These are phyloP conservation scores for Pisolithus marmoratus DNA, from an alignment of 768 basidiomycete genomes.

Conservation along the genomic window DNA sequence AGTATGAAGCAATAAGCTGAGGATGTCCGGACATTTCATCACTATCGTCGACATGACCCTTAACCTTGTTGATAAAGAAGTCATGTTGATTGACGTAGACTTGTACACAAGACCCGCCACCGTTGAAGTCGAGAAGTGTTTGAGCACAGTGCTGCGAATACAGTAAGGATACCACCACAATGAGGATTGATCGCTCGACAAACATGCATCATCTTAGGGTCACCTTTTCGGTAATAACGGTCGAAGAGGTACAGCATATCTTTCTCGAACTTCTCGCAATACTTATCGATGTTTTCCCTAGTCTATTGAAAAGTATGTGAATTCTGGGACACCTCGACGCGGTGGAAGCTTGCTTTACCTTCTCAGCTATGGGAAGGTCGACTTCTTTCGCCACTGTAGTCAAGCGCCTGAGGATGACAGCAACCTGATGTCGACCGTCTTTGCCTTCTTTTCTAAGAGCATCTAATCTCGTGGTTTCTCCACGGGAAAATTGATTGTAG, in stretches of 20 bases:
- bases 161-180: conserved; percentile 6
- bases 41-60: conserved; percentile 50
- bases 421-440: conserved; percentile 83
- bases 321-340: neutral
- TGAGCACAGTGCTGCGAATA: conserved; percentile 87
- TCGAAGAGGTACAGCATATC: conserved; percentile 97
- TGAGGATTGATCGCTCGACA: conserved; percentile 20
- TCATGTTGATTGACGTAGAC: conserved; percentile 99
- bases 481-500: conserved; percentile 87
- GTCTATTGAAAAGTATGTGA: conserved; percentile 43
- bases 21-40: conserved; percentile 44
- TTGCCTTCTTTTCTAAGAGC: conserved; percentile 80
- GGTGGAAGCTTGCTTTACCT: conserved; percentile 39
- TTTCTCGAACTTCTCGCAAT: conserved; percentile 98
- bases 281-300: conserved; percentile 88
- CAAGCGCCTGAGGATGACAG: conserved; percentile 78
- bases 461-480: conserved; percentile 71
- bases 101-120: conserved; percentile 93
- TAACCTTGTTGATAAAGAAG: conserved; percentile 95
- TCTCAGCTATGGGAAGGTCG: conserved; percentile 76
- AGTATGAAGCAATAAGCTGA: neutral
- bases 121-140: conserved; percentile 95
- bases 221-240: conserved; percentile 90
- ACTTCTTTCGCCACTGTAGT: conserved; percentile 90
- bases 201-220: conserved; percentile 99